Evolutionary conservation across 768 basidiomycete genomes (phyloP).

Genomic region (Pleurotus tuoliensis): DNA sequence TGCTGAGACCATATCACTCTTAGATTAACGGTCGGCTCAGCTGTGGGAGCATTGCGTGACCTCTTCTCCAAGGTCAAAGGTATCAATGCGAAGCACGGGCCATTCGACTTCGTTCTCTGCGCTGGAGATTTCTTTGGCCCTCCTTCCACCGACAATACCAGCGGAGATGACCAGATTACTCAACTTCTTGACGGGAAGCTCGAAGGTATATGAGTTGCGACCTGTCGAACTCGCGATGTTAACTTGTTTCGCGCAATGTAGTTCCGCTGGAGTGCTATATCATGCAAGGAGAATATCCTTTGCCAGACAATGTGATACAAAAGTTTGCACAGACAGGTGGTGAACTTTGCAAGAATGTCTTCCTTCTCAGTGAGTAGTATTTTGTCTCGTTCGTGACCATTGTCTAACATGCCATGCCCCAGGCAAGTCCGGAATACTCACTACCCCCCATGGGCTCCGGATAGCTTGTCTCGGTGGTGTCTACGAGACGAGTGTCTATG

Average conservation of each 20-base stretch:
- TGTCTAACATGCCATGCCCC: constrained; percentile 6
- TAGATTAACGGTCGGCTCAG: constrained; percentile 77
- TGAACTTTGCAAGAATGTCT: constrained; percentile 78
- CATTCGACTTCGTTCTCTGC: constrained; percentile 82
- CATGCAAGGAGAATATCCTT: constrained; percentile 77
- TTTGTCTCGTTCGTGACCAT: not conserved
- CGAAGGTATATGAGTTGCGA: constrained; percentile 42
- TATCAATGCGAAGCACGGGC: constrained; percentile 90
- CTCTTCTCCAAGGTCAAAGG: constrained; percentile 77
- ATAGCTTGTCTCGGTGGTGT: constrained; percentile 84
- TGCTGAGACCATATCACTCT: constrained; percentile 4
- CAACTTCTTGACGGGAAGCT: constrained; percentile 65
- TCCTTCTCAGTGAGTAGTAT: constrained; percentile 69
- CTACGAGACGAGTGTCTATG: constrained; percentile 61
- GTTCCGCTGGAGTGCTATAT: constrained; percentile 90
- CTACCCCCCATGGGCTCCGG: constrained; percentile 73
- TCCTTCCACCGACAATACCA: constrained; percentile 25
- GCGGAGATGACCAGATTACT: constrained; percentile 45
- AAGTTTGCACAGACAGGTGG: constrained; percentile 75
- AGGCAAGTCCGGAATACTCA: constrained; percentile 83
- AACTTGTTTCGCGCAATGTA: constrained; percentile 24
- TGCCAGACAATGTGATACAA: constrained; percentile 71
- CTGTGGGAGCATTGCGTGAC: constrained; percentile 67
- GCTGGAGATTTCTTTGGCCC: constrained; percentile 84
- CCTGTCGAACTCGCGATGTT: no score